Percentiles rank a stretch among this genome's conserved stretches.
These are phyloP conservation scores for Harrya chromipes DNA, from an alignment of 768 basidiomycete species.

Conservation along the genomic window DNA sequence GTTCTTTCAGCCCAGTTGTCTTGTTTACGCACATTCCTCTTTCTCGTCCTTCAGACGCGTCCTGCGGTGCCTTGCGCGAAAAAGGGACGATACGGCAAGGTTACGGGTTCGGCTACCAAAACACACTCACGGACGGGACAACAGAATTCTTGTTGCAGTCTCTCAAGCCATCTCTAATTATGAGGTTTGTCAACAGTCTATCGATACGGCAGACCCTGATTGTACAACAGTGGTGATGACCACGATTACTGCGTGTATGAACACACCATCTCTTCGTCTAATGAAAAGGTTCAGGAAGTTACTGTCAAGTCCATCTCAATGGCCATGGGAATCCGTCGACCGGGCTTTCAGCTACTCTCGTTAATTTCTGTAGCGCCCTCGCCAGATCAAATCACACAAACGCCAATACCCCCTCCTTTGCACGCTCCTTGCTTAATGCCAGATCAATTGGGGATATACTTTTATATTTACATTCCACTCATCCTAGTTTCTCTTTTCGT, in stretches of 20 bases:
- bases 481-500: slow-evolving; percentile 54
- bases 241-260: slow-evolving; percentile 91
- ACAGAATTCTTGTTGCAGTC: slow-evolving; percentile 63
- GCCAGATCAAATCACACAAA: slow-evolving; percentile 32
- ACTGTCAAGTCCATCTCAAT: slow-evolving; percentile 90
- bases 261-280: slow-evolving; percentile 36
- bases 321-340: slow-evolving; percentile 78
- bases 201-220: slow-evolving; percentile 3
- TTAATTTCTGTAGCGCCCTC: slow-evolving; percentile 44
- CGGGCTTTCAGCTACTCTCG: slow-evolving; percentile 90
- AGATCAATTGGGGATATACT: slow-evolving; percentile 78
- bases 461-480: slow-evolving; percentile 68
- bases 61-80: slow-evolving; percentile 80
- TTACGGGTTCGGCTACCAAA: slow-evolving; percentile 79
- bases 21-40: slow-evolving; percentile 91
- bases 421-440: slow-evolving; percentile 78
- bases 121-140: slow-evolving; percentile 66
- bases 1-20: slow-evolving; percentile 48
- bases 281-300: slow-evolving; percentile 56
- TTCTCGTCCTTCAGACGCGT: slow-evolving; percentile 58
- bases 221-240: slow-evolving; percentile 72
- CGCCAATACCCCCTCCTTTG: slow-evolving; percentile 31
- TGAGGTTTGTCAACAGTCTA: slow-evolving; percentile 51
- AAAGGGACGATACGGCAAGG: slow-evolving; percentile 70
- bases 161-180: slow-evolving; percentile 64